Percentiles rank a stretch among this genome's conserved stretches.
Conservation (phyloP, 2,329 filamentous ascomycete genomes). For the Verticillium longisporum region DNA sequence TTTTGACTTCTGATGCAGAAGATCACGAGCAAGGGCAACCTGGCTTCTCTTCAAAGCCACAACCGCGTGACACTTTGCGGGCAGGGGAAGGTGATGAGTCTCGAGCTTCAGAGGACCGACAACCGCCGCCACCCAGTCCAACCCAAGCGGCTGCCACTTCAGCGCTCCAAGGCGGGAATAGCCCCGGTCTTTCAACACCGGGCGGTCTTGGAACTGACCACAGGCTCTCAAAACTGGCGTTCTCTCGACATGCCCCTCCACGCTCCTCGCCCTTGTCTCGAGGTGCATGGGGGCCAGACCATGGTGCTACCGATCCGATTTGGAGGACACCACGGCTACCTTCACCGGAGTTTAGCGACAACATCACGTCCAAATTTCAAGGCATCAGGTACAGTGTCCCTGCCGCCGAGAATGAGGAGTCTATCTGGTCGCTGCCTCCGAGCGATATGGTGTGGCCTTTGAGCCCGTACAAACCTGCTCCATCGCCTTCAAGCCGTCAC, state of each 20-base stretch:
- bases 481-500: background rate
- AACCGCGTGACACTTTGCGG: slow-evolving; percentile 7
- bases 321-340: slow-evolving; percentile 31
- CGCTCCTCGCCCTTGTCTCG: slow-evolving; percentile 6
- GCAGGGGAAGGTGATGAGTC: slow-evolving; percentile 19
- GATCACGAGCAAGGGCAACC: slow-evolving; percentile 16
- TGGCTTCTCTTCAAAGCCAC: background rate
- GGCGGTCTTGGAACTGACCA: slow-evolving; percentile 1
- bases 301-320: slow-evolving; percentile 22
- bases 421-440: slow-evolving; percentile 8
- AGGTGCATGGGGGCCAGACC: slow-evolving; percentile 9
- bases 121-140: slow-evolving; percentile 3
- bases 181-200: background rate
- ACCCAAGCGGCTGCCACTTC: slow-evolving; percentile 13
- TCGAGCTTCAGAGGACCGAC: slow-evolving; percentile 11
- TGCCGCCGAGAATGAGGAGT: slow-evolving; percentile 2
- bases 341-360: slow-evolving; percentile 11
- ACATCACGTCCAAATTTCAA: slow-evolving; percentile 4
- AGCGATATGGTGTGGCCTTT: background rate
- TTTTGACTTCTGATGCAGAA: slow-evolving; percentile 10
- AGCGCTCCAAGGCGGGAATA: background rate
- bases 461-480: background rate
- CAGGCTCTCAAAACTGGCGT: slow-evolving; percentile 13
- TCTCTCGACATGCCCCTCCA: slow-evolving; percentile 13
- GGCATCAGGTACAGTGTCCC: slow-evolving; percentile 8